Evolutionary conservation across 768 basidiomycete genomes (phyloP).

Genomic region (Pleurotus djamor): DNA sequence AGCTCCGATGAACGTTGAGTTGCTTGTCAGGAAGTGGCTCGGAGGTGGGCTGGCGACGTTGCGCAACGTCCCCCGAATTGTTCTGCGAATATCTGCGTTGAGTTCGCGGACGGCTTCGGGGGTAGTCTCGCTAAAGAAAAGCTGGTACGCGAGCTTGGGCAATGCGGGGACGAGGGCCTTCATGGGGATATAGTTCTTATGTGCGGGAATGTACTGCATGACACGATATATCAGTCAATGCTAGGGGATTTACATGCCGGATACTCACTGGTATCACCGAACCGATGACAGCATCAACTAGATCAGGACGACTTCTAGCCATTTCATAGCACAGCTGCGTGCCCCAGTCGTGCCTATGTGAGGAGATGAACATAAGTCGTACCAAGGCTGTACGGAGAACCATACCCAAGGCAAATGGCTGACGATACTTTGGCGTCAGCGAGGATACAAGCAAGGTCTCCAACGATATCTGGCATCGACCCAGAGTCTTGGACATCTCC

Average conservation of each 20-base stretch:
- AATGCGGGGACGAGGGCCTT: conserved; percentile 34
- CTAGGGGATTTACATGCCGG: background rate
- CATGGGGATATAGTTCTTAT: conserved; percentile 44
- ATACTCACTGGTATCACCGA: conserved; percentile 55
- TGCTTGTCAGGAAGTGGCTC: conserved; percentile 45
- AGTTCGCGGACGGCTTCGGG: conserved; percentile 51
- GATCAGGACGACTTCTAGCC: conserved; percentile 64
- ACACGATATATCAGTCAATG: background rate
- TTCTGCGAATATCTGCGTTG: conserved; percentile 51
- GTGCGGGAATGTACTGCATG: conserved; percentile 57
- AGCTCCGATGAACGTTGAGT: conserved; percentile 47
- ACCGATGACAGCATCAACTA: conserved; percentile 58
- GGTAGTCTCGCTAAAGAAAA: conserved; percentile 56
- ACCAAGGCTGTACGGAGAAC: conserved; percentile 8
- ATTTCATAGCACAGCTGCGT: conserved; percentile 66
- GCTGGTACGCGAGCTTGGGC: conserved; percentile 60
- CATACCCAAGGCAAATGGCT: conserved; percentile 63
- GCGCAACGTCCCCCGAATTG: conserved; percentile 55
- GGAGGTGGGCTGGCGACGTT: conserved; percentile 57
- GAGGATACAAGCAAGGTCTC: conserved; percentile 64
- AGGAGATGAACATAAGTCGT: background rate
- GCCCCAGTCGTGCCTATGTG: conserved; percentile 73
- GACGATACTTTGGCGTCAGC: conserved; percentile 43
- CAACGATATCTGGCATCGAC: conserved; percentile 56
- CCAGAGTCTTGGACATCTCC: conserved; percentile 59